Evolutionary conservation across 345 rosid genomes (phyloP).

Genomic region (Gossypioides kirkii): DNA sequence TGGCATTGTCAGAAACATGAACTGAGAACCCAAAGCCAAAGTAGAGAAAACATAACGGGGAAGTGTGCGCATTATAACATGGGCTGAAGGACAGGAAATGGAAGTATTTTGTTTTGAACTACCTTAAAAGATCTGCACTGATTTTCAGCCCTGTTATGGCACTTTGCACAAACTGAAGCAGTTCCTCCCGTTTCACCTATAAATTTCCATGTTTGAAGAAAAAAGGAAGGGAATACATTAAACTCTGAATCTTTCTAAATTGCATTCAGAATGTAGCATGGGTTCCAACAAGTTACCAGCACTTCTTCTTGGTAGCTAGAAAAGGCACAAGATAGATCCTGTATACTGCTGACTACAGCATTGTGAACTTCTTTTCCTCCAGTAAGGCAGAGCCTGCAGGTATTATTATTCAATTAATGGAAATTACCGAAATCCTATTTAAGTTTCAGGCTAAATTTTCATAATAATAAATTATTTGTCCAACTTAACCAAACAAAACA

Average conservation of each 20-base stretch:
- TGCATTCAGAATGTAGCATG: not conserved
- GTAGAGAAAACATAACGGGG: not conserved
- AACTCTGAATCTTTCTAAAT: conserved; percentile 15
- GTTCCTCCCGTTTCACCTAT: conserved; percentile 92
- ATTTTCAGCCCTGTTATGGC: conserved; percentile 86
- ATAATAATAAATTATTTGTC: not conserved
- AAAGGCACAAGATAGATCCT: conserved; percentile 78
- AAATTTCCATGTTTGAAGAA: conserved; percentile 14
- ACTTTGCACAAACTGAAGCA: conserved; percentile 88
- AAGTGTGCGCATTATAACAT: not conserved
- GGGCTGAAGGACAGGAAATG: not conserved
- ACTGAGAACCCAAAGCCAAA: conserved; percentile 13
- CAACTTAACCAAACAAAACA: not conserved
- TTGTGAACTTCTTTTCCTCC: conserved; percentile 96
- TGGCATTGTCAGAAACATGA: not conserved
- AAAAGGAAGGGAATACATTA: conserved; percentile 4
- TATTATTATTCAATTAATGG: not conserved
- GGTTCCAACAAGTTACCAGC: conserved; percentile 44
- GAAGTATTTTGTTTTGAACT: conserved; percentile 17
- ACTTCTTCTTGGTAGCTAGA: conserved; percentile 90
- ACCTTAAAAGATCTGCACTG: conserved; percentile 75
- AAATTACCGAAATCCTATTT: not conserved
- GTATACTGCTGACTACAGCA: conserved; percentile 91
- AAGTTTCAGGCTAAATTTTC: conserved; percentile 4
- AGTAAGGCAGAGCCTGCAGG: conserved; percentile 67